Conservation (phyloP, 2,329 filamentous ascomycete species). For the Alternaria hordeiaustralica region DNA sequence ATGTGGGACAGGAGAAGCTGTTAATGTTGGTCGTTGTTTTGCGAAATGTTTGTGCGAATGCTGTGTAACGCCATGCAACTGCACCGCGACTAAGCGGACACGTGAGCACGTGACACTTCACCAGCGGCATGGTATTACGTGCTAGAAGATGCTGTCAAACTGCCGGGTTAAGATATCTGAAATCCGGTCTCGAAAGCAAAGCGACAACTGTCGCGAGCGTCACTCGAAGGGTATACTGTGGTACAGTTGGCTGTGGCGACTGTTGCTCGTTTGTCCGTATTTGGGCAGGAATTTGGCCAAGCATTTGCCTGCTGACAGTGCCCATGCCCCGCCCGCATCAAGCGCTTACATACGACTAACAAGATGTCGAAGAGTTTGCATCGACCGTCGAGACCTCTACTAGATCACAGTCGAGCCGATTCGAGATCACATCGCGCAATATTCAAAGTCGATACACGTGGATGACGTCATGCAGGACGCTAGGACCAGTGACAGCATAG, state of each 20-base stretch:
- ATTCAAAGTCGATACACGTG: fast-evolving
- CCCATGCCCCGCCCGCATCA: background rate
- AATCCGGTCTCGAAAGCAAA: background rate
- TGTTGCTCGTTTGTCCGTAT: background rate
- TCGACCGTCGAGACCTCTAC: background rate
- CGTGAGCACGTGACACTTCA: background rate
- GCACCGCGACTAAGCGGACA: background rate
- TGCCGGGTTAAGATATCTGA: too few species aligned
- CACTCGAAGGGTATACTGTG: fast-evolving
- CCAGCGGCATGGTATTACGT: background rate
- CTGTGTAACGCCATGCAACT: background rate
- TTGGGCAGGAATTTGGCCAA: background rate
- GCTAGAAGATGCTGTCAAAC: background rate
- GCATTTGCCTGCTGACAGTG: background rate
- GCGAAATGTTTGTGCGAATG: background rate
- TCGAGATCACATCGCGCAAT: background rate
- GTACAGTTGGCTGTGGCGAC: background rate
- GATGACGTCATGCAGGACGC: background rate
- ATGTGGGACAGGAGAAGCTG: background rate
- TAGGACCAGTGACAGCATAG: constrained; percentile 4
- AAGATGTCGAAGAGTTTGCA: background rate
- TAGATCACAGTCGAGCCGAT: background rate
- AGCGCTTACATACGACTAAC: background rate
- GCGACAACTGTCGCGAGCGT: background rate
- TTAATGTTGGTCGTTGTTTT: background rate